Conservation (phyloP, 2,329 filamentous ascomycete species). For the Nemania bipapillata region DNA sequence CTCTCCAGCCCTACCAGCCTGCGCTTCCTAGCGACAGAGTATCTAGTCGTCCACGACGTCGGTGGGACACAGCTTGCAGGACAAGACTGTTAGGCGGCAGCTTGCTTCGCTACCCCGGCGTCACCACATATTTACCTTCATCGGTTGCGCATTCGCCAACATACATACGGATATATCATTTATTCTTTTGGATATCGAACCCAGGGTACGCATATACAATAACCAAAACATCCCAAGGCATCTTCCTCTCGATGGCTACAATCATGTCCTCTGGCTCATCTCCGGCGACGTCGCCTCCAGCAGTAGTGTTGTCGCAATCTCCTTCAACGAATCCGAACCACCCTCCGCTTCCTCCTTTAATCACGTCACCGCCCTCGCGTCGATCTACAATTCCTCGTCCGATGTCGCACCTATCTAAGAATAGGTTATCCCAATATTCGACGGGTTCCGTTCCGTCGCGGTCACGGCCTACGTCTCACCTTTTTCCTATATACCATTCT, state of each 20-base stretch:
- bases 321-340: conserved; percentile 62
- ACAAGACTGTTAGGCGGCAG: conserved; percentile 49
- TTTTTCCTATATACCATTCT: conserved; percentile 85
- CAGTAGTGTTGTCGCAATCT: conserved; percentile 53
- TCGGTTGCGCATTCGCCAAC: conserved; percentile 29
- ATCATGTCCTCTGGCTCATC: conserved; percentile 69
- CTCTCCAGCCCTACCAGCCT: conserved; percentile 7
- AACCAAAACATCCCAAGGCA: conserved; percentile 43
- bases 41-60: conserved; percentile 30
- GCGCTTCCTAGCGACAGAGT: conserved; percentile 19
- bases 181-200: conserved; percentile 37
- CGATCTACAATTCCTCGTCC: conserved; percentile 72
- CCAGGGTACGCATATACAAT: conserved; percentile 49
- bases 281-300: conserved; percentile 64
- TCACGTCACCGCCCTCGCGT: conserved; percentile 67
- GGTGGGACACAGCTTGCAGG: conserved; percentile 50
- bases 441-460: conserved; percentile 73
- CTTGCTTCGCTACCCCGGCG: conserved; percentile 33
- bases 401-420: conserved; percentile 80
- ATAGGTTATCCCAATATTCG: conserved; percentile 86
- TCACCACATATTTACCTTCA: conserved; percentile 24
- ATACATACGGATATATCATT: conserved; percentile 21
- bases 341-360: conserved; percentile 65
- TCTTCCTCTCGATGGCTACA: conserved; percentile 59
- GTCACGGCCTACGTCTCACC: conserved; percentile 82